Percentiles rank a stretch among this genome's conserved stretches.
These are phyloP conservation scores for Torulaspora indica DNA, from an alignment of 805 yeast species.

Conservation along the genomic window DNA sequence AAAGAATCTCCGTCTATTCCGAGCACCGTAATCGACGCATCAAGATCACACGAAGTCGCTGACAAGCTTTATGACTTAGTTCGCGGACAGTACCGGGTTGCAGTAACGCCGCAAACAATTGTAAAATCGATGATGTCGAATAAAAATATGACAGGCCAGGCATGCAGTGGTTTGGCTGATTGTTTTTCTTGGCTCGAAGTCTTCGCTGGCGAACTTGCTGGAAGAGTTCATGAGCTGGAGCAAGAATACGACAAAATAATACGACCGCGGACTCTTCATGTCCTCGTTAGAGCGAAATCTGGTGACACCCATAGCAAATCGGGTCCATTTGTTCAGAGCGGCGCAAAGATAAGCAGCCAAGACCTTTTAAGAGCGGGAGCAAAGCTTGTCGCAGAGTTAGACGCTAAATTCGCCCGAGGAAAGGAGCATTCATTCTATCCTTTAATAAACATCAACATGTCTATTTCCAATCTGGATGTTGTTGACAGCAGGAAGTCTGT, in stretches of 20 bases:
- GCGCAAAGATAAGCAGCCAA: conserved; percentile 17
- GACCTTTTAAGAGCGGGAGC: conserved; percentile 35
- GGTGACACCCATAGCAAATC: conserved; percentile 25
- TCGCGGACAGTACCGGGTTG: conserved; percentile 56
- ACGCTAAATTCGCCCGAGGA: conserved; percentile 24
- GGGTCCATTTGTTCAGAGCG: conserved; percentile 13
- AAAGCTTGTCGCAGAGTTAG: conserved; percentile 42
- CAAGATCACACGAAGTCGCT: conserved; percentile 48
- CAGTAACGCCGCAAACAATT: conserved; percentile 53
- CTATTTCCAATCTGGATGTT: conserved; percentile 51
- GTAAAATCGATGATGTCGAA: conserved; percentile 85
- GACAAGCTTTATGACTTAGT: conserved; percentile 54
- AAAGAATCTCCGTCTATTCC: conserved; percentile 7
- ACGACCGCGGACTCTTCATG: conserved; percentile 47
- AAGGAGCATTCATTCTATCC: conserved; percentile 41
- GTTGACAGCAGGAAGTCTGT: conserved; percentile 34
- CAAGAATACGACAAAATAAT: conserved; percentile 43
- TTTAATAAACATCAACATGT: conserved; percentile 46
- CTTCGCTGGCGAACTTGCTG: conserved; percentile 71
- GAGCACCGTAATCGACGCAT: conserved; percentile 27
- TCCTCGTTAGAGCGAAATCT: conserved; percentile 35
- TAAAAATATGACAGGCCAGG: conserved; percentile 64
- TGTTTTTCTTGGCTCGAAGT: conserved; percentile 76
- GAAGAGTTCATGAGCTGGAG: conserved; percentile 68
- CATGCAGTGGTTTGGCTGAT: conserved; percentile 51